Conservation (phyloP, 148 eudicot genomes). For the Vaccinium darrowii region DNA sequence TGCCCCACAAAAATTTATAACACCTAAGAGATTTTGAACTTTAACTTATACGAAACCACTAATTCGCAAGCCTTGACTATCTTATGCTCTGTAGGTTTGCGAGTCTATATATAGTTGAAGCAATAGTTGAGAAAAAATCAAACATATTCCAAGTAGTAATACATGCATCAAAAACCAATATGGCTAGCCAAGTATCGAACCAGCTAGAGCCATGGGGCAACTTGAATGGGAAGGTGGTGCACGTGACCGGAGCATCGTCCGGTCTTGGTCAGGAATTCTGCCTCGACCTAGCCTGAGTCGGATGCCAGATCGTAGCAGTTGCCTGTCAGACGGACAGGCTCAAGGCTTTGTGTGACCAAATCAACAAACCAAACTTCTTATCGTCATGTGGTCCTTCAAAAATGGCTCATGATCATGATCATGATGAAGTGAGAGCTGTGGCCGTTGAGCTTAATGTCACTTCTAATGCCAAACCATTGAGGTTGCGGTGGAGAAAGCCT, state of each 20-base stretch:
- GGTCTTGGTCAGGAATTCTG: constrained; percentile 72
- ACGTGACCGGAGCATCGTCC: constrained; percentile 73
- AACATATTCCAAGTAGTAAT: too few species aligned
- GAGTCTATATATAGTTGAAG: background rate
- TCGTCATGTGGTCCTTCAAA: background rate
- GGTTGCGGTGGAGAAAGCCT: constrained; percentile 39
- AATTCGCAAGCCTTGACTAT: background rate
- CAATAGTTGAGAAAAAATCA: background rate
- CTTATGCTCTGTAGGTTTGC: background rate
- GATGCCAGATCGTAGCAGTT: constrained; percentile 53
- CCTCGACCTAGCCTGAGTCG: constrained; percentile 55
- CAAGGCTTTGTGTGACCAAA: constrained; percentile 49
- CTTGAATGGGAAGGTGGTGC: constrained; percentile 45
- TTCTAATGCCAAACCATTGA: constrained; percentile 37
- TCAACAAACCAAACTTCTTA: constrained; percentile 24
- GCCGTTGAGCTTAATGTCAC: constrained; percentile 62
- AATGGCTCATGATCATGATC: background rate
- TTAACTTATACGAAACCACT: too few species aligned
- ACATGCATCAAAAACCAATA: background rate
- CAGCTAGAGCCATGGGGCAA: constrained; percentile 37
- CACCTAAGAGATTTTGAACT: too few species aligned
- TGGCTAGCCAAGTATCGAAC: background rate
- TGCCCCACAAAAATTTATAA: too few species aligned
- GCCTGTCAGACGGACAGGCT: constrained; percentile 52
- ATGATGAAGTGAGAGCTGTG: constrained; percentile 31